Percentiles rank a stretch among this genome's conserved stretches.
Evolutionary conservation across 2,329 filamentous ascomycete species (phyloP).

Genomic region (Hirsutella minnesotensis): DNA sequence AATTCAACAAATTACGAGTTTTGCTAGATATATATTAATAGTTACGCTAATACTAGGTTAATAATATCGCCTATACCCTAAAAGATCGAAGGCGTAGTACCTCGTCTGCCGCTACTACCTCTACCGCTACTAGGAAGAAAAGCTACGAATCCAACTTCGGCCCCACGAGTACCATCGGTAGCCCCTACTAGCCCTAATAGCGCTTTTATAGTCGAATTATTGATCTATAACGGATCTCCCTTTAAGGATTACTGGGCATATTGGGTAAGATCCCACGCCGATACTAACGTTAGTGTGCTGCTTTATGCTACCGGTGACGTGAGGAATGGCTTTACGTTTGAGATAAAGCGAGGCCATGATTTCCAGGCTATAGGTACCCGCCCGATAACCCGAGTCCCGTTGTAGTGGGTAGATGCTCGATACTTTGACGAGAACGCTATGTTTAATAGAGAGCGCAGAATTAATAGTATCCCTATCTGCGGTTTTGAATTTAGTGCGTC

Average conservation of each 20-base stretch:
- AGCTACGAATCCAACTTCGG: too few species aligned
- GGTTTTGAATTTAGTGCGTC: constrained; percentile 13
- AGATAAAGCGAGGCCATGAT: constrained; percentile 17
- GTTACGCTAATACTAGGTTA: too few species aligned
- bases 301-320: constrained; percentile 20
- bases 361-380: constrained; percentile 4
- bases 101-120: too few species aligned
- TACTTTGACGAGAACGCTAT: constrained; percentile 14
- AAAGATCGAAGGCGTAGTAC: too few species aligned
- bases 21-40: too few species aligned
- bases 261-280: constrained; percentile 10
- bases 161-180: too few species aligned
- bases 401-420: constrained; percentile 17
- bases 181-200: neutral
- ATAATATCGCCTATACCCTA: too few species aligned
- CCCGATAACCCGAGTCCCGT: constrained; percentile 12
- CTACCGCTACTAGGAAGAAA: too few species aligned
- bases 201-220: constrained; percentile 15
- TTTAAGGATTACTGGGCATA: constrained; percentile 26
- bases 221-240: constrained; percentile 18
- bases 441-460: constrained; percentile 12
- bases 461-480: constrained; percentile 13
- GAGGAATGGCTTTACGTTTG: constrained; percentile 16
- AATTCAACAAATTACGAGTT: too few species aligned
- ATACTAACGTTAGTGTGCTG: constrained; percentile 13